Evolutionary conservation across 2,329 filamentous ascomycete species (phyloP).

Genomic region (Amesomyces nigricolor): DNA sequence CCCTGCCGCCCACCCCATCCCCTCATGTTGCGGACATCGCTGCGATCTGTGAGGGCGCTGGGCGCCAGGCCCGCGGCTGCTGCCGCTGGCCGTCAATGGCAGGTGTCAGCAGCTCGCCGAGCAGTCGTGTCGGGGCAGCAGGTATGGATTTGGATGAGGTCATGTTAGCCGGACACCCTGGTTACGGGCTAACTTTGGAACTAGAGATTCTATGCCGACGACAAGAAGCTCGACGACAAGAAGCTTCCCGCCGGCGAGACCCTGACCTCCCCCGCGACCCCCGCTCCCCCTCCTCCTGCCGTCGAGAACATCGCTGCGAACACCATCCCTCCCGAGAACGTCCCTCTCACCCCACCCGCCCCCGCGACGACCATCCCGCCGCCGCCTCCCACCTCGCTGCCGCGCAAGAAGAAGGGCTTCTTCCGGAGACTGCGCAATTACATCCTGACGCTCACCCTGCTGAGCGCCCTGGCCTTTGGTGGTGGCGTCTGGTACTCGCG

Average conservation of each 20-base stretch:
- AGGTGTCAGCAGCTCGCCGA: slow-evolving; percentile 37
- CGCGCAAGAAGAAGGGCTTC: slow-evolving; percentile 56
- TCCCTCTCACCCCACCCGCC: slow-evolving; percentile 38
- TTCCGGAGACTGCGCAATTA: slow-evolving; percentile 70
- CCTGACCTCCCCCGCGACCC: slow-evolving; percentile 42
- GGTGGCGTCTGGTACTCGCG: slow-evolving; percentile 91
- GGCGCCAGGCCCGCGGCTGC: slow-evolving; percentile 49
- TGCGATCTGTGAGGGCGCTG: slow-evolving; percentile 58
- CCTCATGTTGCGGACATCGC: slow-evolving; percentile 64
- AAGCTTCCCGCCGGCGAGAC: slow-evolving; percentile 52
- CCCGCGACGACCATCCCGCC: slow-evolving; percentile 34
- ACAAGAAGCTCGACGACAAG: slow-evolving; percentile 45
- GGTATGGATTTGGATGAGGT: slow-evolving; percentile 31
- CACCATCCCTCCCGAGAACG: slow-evolving; percentile 34
- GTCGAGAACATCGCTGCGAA: slow-evolving; percentile 34
- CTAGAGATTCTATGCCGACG: slow-evolving; percentile 55
- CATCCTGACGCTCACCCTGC: slow-evolving; percentile 68
- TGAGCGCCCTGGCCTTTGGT: slow-evolving; percentile 73
- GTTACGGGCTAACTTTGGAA: slow-evolving; percentile 12
- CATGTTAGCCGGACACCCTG: slow-evolving; percentile 24
- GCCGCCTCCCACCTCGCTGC: slow-evolving; percentile 34
- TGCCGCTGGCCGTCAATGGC: slow-evolving; percentile 55
- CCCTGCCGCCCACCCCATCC: slow-evolving; percentile 42
- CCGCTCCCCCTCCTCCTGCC: slow-evolving; percentile 32
- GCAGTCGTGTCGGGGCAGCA: slow-evolving; percentile 34